phyloP scores from a whole-genome alignment of 352 stramenopile genomes.

The Poterioochromonas sp. region DNA sequence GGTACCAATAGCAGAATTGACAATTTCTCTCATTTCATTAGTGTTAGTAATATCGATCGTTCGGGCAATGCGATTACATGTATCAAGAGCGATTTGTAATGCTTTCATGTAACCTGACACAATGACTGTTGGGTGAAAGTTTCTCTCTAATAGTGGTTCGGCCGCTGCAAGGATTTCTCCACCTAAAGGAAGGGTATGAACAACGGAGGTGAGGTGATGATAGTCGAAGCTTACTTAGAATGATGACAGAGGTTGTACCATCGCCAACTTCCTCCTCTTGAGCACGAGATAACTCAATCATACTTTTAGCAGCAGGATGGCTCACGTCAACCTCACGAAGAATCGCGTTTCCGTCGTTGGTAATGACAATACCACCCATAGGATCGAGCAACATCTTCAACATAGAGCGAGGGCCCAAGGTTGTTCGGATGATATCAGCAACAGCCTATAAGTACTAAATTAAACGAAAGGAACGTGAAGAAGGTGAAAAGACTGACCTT shows the following conservation, averaged over 20 bases:
- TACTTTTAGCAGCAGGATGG: conserved; percentile 86
- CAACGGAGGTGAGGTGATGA: conserved; percentile 20
- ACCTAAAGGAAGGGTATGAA: conserved; percentile 48
- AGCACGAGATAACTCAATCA: conserved; percentile 97
- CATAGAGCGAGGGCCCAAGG: conserved; percentile 94
- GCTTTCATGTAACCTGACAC: conserved; percentile 84
- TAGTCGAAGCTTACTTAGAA: conserved; percentile 56
- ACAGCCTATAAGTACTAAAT: conserved; percentile 58
- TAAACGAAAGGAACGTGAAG: background rate
- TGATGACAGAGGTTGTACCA: conserved; percentile 99
- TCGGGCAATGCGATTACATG: background rate
- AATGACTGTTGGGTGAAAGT: conserved; percentile 94
- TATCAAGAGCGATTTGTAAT: conserved; percentile 63
- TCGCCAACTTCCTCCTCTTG: conserved; percentile 99
- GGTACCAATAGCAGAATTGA: conserved; percentile 91
- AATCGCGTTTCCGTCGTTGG: conserved; percentile 99
- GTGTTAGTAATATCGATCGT: conserved; percentile 84
- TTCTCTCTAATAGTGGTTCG: conserved; percentile 88
- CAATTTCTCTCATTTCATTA: conserved; percentile 85
- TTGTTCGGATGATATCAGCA: conserved; percentile 96
- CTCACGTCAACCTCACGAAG: conserved; percentile 70
- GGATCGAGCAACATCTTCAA: conserved; percentile 99
- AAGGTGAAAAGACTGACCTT: conserved; percentile 50
- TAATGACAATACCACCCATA: conserved; percentile 99
- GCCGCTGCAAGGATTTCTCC: conserved; percentile 92